Conservation (phyloP, 805 yeast genomes). For the Candida pseudofarinosa region DNA sequence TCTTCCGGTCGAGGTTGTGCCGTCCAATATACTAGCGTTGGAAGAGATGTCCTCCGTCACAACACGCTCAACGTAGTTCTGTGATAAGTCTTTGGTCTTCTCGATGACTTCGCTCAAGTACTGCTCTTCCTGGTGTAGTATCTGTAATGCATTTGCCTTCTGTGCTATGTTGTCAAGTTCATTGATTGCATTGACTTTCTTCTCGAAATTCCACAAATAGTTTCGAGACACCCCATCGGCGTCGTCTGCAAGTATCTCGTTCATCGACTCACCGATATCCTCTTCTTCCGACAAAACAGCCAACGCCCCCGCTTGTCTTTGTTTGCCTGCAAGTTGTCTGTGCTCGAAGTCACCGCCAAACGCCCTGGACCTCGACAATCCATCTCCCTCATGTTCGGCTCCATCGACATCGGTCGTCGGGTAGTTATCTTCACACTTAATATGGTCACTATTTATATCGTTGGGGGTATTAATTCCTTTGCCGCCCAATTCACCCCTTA, state of each 20-base stretch:
- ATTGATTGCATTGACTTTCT: constrained; percentile 9
- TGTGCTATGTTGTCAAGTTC: constrained; percentile 9
- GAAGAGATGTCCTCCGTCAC: constrained; percentile 32
- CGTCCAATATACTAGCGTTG: constrained; percentile 19
- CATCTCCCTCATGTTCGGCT: not conserved
- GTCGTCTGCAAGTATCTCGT: constrained; percentile 1
- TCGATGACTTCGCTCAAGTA: constrained; percentile 12
- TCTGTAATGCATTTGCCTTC: constrained; percentile 10
- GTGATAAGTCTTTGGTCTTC: constrained; percentile 20
- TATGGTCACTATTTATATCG: not conserved
- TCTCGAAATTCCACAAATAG: constrained; percentile 9
- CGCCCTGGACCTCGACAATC: not conserved
- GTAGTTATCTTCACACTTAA: not conserved
- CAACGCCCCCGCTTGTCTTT: not conserved
- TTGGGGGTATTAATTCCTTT: not conserved
- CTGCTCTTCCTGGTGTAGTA: constrained; percentile 15
- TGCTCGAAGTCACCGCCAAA: not conserved
- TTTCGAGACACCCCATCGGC: constrained; percentile 1
- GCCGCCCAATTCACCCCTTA: not conserved
- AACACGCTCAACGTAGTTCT: constrained; percentile 32
- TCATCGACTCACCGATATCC: not conserved
- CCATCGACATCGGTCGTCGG: not conserved
- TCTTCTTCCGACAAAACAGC: constrained; percentile 5
- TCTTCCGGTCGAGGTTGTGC: constrained; percentile 19
- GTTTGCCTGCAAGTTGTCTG: not conserved